Evolutionary conservation across 2,329 filamentous ascomycete species (phyloP), one percentile per base, ranked within the genome.

Genomic region (Basipetospora sp.): DNA sequence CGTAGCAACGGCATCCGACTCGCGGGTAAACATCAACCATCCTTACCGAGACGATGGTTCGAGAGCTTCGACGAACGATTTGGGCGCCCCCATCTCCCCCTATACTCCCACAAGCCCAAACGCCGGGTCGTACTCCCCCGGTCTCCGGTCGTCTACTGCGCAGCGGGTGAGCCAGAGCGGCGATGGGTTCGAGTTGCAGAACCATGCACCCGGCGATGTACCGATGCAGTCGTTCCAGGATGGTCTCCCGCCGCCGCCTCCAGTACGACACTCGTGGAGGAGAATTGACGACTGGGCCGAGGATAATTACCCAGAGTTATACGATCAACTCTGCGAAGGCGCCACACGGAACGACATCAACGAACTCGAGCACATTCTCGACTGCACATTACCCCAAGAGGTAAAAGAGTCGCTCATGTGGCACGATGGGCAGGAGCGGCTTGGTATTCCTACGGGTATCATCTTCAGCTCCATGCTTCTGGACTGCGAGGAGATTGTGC

Each of bases 351-450:
- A 98, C 60, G 90, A 98, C 53, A 67, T 98, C 53, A 96, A 94
- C 57, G 90, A 96, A 59, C 66, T 98, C 38, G 90, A 98, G 62
- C 86, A 96, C 58, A 81, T 93, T 57, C 69, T 98, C 36, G 88
- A 98, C 56, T 92, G 86, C 62, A 88, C 86, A 19, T 70, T 98
- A 30, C 90, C 90, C 13, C 77, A 88, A 58, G 90, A 98, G 52
- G 77, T 98, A 38, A 80, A 90, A 48, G 87, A 98, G 51, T 96
- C 90, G 2, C 63, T 94, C 50, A 77, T 82, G 63, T 58, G 85
- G 38, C 90, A 98, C 56, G 90, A 98, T 52, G 90, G 90, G n/a
- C 90, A 98, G 59, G 90, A 98, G 61, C 80, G 90, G 45, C 84
- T 86, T 44, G 90, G 90, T 45, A 70, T 71, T 41, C 90, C 90